Evolutionary conservation across 1,284 basidiomycete genomes (phyloP).

Genomic region (Sparassis latifolia): DNA sequence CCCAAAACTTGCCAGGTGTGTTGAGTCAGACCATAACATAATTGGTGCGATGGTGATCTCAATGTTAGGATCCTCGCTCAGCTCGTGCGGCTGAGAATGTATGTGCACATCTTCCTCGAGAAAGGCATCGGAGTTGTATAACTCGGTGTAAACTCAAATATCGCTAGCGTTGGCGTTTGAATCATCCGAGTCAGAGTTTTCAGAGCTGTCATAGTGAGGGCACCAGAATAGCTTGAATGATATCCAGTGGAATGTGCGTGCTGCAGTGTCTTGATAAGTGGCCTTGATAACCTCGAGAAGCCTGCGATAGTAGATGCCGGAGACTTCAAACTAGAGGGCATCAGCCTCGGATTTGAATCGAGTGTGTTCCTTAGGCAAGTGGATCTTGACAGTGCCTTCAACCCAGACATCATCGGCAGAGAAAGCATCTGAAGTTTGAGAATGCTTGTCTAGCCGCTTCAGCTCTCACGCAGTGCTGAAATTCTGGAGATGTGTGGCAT

Average conservation of each 20-base stretch:
- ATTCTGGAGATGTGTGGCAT: not conserved
- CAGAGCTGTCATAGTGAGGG: not conserved
- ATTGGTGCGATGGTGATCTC: conserved; percentile 9
- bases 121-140: not conserved
- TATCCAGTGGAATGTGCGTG: not conserved
- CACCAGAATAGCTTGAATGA: not conserved
- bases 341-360: conserved; percentile 18
- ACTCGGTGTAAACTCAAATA: not conserved
- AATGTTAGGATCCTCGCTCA: not conserved
- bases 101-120: not conserved
- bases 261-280: not conserved
- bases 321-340: not conserved
- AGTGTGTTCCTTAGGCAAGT: not conserved
- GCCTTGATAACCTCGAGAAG: not conserved
- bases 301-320: not conserved
- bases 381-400: not conserved
- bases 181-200: not conserved
- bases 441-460: not conserved
- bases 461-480: not conserved
- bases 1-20: conserved; percentile 15
- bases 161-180: no score
- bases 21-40: conserved; percentile 15
- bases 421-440: not conserved
- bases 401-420: not conserved
- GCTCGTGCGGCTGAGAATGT: not conserved